Base-by-base conservation (phyloP, 305 asterid species). In the Euphrasia arctica region DNA sequence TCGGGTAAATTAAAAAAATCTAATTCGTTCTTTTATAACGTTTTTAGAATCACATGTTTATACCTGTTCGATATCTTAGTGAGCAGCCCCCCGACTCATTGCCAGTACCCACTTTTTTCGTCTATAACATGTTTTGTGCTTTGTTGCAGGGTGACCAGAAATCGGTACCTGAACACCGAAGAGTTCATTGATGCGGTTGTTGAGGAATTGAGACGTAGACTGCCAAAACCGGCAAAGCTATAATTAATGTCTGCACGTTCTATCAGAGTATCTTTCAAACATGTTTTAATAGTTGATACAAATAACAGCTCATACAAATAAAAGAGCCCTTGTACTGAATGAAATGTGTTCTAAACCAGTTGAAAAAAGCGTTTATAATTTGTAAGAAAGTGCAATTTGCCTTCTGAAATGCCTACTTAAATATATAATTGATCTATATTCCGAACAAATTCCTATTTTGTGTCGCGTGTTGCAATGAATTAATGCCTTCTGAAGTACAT, bases 181-280 rank as follows among this genome's bases (percentile, higher is more conserved):
- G 93, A 83, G 75, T 85, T 85, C 73, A 85, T 85, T 43, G 86
- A 85, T 2, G 75, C 80, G 0, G 84, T 85, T 45, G 89, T 89
- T 0, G 83, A 72, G 68, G 87, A 77, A 63, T 54, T 83, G 84
- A 78, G 75, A 69, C 6, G 62, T 27, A 78, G 84, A 61, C 47
- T 83, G 68, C 72, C 72, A 66, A 83, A 67, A 60, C 72, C 54
- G 68, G 80, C 89, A 3, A 83, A 74, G 66, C 70, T 83, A 54
- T 83, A 56, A 47, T 4, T 47, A 47, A 39, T 11, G 13, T 47
- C 52, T 47, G 10, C 18, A 47, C 4, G 52, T 47, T 47, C 52
- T 47, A 5, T 47, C 18, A 3, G 2, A 47, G 18, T 11, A 47
- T 3, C 10, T 47, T 3, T 11, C 13, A 47, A 47, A 47, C 18